phyloP scores from a whole-genome alignment of 192 early-diverging fungal genomes.

The Gonapodya prolifera region DNA sequence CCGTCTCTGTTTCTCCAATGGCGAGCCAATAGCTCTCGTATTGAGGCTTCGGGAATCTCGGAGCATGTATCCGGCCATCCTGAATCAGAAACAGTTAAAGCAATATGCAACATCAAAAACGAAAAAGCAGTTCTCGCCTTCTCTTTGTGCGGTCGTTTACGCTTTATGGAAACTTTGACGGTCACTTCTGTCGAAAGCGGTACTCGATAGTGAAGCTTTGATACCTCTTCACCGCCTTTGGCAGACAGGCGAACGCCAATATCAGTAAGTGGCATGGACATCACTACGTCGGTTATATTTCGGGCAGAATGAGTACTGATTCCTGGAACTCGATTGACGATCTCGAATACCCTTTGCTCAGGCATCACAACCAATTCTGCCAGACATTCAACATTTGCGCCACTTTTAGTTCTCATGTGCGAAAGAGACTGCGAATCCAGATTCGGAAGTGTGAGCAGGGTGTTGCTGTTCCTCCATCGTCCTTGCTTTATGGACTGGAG shows the following conservation, averaged over 20 bases:
- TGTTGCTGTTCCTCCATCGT: conserved; percentile 62
- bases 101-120: too few relatives aligned
- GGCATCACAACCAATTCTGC: not conserved
- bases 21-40: conserved; percentile 91
- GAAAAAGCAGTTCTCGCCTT: not conserved
- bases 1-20: conserved; percentile 44
- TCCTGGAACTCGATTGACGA: conserved; percentile 14
- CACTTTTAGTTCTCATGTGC: not conserved
- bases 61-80: conserved; percentile 56
- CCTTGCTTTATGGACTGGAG: conserved; percentile 92
- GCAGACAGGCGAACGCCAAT: not conserved
- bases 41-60: conserved; percentile 80
- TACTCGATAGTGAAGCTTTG: not conserved
- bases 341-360: conserved; percentile 1
- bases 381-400: not conserved
- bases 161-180: not conserved
- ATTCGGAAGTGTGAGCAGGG: conserved; percentile 52
- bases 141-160: not conserved
- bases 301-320: not conserved
- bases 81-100: not conserved
- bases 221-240: not conserved
- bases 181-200: not conserved
- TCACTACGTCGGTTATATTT: not conserved
- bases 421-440: conserved; percentile 16
- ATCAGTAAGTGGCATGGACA: not conserved